These are phyloP conservation scores for Saccharomycopsis microspora DNA, from an alignment of 805 yeast species.

Conservation along the genomic window DNA sequence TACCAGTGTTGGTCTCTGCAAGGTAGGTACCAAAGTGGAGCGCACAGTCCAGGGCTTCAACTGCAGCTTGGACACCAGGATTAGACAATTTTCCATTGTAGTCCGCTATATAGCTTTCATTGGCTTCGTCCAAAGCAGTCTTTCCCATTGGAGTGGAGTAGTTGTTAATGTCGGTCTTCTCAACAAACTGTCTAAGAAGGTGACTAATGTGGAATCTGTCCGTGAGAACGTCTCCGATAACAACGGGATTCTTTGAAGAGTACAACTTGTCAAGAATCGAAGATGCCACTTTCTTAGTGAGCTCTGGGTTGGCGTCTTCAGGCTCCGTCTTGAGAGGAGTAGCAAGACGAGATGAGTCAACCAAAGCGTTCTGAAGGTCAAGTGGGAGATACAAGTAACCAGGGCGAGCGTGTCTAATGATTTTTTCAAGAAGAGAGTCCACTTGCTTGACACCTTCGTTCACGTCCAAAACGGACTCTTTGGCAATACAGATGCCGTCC, in stretches of 20 bases:
- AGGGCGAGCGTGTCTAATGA: conserved; percentile 54
- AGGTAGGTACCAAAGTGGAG: conserved; percentile 58
- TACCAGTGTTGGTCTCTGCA: conserved; percentile 64
- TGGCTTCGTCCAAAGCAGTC: conserved; percentile 61
- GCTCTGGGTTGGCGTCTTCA: conserved; percentile 16
- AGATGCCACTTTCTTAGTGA: conserved; percentile 28
- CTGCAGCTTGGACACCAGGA: conserved; percentile 35
- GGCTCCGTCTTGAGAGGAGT: conserved; percentile 23
- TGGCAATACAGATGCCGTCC: conserved; percentile 43
- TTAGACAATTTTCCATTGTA: conserved; percentile 54
- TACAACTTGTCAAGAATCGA: conserved; percentile 41
- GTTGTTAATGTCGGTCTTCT: conserved; percentile 38
- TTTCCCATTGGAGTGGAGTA: conserved; percentile 62
- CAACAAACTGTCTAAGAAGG: conserved; percentile 33
- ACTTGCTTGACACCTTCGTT: conserved; percentile 44
- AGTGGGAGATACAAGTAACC: conserved; percentile 74
- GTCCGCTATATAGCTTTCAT: conserved; percentile 53
- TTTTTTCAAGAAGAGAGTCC: conserved; percentile 50
- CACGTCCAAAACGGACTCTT: conserved; percentile 36
- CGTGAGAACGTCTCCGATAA: conserved; percentile 62
- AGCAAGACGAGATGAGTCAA: conserved; percentile 28
- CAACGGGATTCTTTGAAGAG: conserved; percentile 43
- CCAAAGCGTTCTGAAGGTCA: conserved; percentile 42
- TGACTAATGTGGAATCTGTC: conserved; percentile 44
- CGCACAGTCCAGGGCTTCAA: conserved; percentile 52